Conservation (phyloP, 805 yeast species). For the Tetrapisispora arboricola region DNA sequence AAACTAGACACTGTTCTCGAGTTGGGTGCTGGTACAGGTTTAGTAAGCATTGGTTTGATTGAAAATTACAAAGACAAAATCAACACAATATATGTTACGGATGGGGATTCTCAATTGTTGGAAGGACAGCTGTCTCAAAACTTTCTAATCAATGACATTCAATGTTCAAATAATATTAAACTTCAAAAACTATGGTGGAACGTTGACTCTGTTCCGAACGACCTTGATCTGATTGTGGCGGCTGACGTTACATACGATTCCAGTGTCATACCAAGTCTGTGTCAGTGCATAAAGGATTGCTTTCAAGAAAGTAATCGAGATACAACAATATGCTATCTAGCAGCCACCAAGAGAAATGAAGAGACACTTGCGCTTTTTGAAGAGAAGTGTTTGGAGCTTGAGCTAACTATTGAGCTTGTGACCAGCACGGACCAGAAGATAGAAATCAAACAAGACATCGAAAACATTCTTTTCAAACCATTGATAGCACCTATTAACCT, state of each 20-base stretch:
- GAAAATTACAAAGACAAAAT: conserved; percentile 6
- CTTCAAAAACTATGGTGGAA: conserved; percentile 53
- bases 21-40: conserved; percentile 85
- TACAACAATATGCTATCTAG: conserved; percentile 32
- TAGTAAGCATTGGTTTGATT: conserved; percentile 33
- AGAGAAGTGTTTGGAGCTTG: conserved; percentile 17
- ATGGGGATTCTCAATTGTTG: conserved; percentile 25
- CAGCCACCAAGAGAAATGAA: conserved; percentile 68
- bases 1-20: conserved; percentile 39
- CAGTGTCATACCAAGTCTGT: conserved; percentile 44
- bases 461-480: conserved; percentile 7
- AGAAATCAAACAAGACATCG: conserved; percentile 1
- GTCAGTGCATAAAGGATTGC: conserved; percentile 33
- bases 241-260: conserved; percentile 87
- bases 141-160: conserved; percentile 35
- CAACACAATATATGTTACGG: conserved; percentile 19
- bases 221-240: conserved; percentile 50
- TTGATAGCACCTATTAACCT: conserved; percentile 19
- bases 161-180: conserved; percentile 9
- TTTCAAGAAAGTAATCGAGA: conserved; percentile 6
- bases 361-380: conserved; percentile 40
- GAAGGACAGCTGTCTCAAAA: conserved; percentile 26
- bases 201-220: conserved; percentile 32
- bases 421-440: conserved; percentile 12
- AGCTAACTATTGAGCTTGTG: conserved; percentile 16